Base-by-base conservation (phyloP, 2,329 filamentous ascomycete species). In the Xylariales sp. region DNA sequence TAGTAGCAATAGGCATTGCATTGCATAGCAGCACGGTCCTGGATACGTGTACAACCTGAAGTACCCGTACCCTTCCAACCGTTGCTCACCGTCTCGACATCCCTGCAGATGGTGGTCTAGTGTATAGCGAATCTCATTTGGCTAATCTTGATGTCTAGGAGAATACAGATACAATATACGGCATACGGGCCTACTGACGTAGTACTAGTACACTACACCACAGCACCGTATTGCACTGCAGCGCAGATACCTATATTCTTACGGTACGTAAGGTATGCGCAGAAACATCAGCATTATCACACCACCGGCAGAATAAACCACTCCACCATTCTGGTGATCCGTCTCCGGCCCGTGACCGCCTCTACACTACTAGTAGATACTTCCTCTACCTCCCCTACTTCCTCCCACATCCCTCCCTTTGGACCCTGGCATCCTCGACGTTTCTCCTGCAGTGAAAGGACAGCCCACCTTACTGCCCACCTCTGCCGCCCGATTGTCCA, bases 291-390 rank as follows among this genome's bases (percentile, higher is more conserved):
- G 54, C 54, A 32, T 45, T 49, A 59, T 68, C 57, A 68, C 60
- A 67, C 65, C 58, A 62, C 57, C 62, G 48, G 53, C 56, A 62
- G 60, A 58, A 65, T 52, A 53, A 57, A 48, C 48, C 56, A 69
- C 61, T 67, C 64, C 67, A 67, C 64, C 64, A 55, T 41, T 53
- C 16, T 62, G 62, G 55, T 65, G 62, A 70, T 70, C 65, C 45
- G 62, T 53, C 61, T 59, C 62, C 68, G 54, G 39, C 43, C 59
- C 53, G 65, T 70, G 68, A 70, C 68, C 68, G 68, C 68, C 61
- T 68, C 58, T 41, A 41, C 32, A 5, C 5, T 34, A 34, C 8
- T 5, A 34, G 32, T 34, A 34, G 5, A 34, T 41, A 41, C 39
- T 56, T 23, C 23, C 3, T 32, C 39, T 56, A 14, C 23, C 3